Base-by-base conservation (phyloP, 805 yeast genomes). In the Metschnikowia kofuensis region DNA sequence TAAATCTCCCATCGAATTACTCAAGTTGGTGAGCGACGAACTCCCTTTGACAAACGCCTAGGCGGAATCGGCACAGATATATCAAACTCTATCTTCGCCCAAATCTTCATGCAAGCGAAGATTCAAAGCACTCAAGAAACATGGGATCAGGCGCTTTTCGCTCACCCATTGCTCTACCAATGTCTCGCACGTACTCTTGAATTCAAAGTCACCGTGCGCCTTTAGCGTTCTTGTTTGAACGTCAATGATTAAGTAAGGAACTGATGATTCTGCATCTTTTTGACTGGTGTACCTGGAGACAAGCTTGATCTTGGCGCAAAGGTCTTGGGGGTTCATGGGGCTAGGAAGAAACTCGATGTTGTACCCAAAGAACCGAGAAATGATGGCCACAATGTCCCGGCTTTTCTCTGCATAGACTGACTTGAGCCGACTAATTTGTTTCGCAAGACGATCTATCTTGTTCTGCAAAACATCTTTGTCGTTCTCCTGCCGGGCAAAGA, bases 41-140 rank as follows among this genome's bases (percentile, higher is more conserved):
- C 43, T 62, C 31, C 26, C 49, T 31, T 36, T 37, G 26, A 39
- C 49, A 3, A 14, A 35, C 9, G 36, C 32, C 15, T 47, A 34
- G 35, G 15, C 13, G 15, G 10, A 21, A 8, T 10, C 21, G 28
- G 5, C 13, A 30, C 32, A 2, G 5, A 10, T 30, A 3, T 4
- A 10, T 30, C 13, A 30, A 12, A 13, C 3, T 30, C 6, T 16
- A 13, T 40, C 27, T 47, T 42, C 49, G 38, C 47, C 47, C 41
- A 50, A 52, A 31, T 64, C 62, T 44, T 85, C 86, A 67, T 79
- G 84, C 13, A 89, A 63, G 60, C 80, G 84, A 46, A 89, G 68
- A 38, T 82, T 87, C 52, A 89, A 67, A 1, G 91, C 89, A 49
- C 91, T 83, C 47, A 89, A 68, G 55, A 89, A 85, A 54, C 95